These are phyloP conservation scores for Neckera pumila DNA, from an alignment of 225 moss, liverwort and hornwort species.

Conservation along the genomic window DNA sequence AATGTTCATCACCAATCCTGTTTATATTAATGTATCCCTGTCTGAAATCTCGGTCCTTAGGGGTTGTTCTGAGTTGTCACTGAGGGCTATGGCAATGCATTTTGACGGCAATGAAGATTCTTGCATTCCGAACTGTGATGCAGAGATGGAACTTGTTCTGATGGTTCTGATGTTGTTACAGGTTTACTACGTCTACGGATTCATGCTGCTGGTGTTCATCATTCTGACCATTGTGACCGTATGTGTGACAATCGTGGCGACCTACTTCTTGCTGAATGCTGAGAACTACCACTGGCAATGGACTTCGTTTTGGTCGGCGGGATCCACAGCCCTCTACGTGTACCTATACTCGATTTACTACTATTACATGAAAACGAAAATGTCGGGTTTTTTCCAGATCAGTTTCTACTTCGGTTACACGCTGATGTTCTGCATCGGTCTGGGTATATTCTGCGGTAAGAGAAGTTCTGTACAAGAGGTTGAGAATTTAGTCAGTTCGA, in stretches of 20 bases:
- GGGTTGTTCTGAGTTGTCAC: neutral
- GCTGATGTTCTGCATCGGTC: slow-evolving; percentile 94
- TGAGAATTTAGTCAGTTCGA: neutral
- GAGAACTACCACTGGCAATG: slow-evolving; percentile 99
- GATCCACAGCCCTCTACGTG: slow-evolving; percentile 86
- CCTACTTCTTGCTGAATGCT: slow-evolving; percentile 94
- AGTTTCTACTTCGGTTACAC: slow-evolving; percentile 99
- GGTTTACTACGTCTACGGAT: slow-evolving; percentile 99
- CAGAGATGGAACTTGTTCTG: neutral
- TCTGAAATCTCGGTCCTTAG: neutral
- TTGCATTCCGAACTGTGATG: neutral
- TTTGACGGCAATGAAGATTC: neutral
- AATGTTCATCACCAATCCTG: neutral
- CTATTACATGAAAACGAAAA: slow-evolving; percentile 97
- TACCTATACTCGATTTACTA: slow-evolving; percentile 95
- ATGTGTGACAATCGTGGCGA: slow-evolving; percentile 95
- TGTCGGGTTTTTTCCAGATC: slow-evolving; percentile 97
- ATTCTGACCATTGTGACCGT: slow-evolving; percentile 91
- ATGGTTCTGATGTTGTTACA: slow-evolving; percentile 7
- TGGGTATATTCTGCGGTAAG: slow-evolving; percentile 97
- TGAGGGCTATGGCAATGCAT: neutral
- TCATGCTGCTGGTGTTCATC: slow-evolving; percentile 95
- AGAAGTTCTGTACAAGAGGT: neutral
- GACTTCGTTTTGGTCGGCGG: slow-evolving; percentile 97
- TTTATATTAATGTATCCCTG: neutral